Percentiles rank a stretch among this genome's conserved stretches.
Conservation (phyloP, 768 basidiomycete genomes). For the Russula earlei region DNA sequence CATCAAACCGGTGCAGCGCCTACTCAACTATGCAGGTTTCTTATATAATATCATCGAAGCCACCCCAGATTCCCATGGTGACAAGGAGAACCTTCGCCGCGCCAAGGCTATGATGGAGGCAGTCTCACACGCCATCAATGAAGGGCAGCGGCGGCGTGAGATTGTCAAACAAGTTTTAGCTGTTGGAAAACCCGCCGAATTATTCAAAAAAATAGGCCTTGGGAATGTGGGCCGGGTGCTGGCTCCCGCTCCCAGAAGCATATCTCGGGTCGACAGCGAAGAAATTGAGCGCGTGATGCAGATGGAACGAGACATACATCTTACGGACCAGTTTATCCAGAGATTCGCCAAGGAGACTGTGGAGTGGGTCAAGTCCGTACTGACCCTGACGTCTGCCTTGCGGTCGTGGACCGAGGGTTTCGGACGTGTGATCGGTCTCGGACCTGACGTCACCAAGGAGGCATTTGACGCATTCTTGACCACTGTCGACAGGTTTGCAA, state of each 20-base stretch:
- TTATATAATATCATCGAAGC: conserved; percentile 67
- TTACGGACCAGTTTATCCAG: conserved; percentile 6
- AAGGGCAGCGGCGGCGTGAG: conserved; percentile 65
- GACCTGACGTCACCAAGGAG: conserved; percentile 21
- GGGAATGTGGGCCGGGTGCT: conserved; percentile 45
- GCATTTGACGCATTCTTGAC: conserved; percentile 37
- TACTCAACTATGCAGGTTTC: conserved; percentile 89
- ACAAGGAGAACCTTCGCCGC: conserved; percentile 45
- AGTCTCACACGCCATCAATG: conserved; percentile 69
- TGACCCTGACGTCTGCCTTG: conserved; percentile 1
- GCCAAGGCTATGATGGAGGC: conserved; percentile 59
- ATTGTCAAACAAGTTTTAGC: conserved; percentile 67
- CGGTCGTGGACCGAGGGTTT: conserved; percentile 17
- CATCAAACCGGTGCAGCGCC: conserved; percentile 94
- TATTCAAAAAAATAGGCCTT: conserved; percentile 30
- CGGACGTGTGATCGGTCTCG: conserved; percentile 23
- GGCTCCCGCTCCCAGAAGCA: conserved; percentile 42
- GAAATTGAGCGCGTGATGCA: conserved; percentile 11
- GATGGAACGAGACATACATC: conserved; percentile 14
- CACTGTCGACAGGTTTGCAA: conserved; percentile 47
- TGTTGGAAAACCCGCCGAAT: conserved; percentile 18
- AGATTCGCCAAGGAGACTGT: conserved; percentile 13
- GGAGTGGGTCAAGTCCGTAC: conserved; percentile 16
- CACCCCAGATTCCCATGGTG: conserved; percentile 59
- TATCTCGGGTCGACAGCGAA: conserved; percentile 34